Base-by-base conservation (phyloP, 306 rosid species). In the Rosa rugosa region DNA sequence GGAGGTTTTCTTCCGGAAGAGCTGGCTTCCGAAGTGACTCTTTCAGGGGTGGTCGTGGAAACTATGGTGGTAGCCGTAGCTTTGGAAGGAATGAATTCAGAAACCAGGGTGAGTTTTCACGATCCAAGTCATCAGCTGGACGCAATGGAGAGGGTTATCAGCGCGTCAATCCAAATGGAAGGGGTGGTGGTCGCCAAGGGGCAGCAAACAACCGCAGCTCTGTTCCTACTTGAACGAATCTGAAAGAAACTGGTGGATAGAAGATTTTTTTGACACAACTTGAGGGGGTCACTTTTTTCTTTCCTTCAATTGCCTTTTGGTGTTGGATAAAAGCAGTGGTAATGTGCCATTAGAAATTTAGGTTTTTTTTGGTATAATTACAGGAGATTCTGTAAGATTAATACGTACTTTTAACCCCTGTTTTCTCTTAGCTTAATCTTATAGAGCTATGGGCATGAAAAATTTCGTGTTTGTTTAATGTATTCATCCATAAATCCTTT, bases 1-100 rank as follows among this genome's bases (percentile, higher is more conserved):
- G 99, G 83, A 87, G 97, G 83, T 91, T 84, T 75, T 80, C 96
- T 79, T 83, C 98, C 1, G 98, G 94, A 77, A 85, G 97, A 93
- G 87, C 90, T 66, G 91, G 91, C 46, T 95, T 86, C 73, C 88
- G 97, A 73, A 82, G 46, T 13, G 99, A 94, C 34, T 80, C 87
- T 80, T 95, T 89, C 78, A 80, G 98, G 78, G 87, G 89, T 25
- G 88, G 89, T 25, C 90, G 96, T 40, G 92, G 92, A 56, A 91
- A 85, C 73, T 90, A 90, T 79, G 87, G 98, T 68, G 87, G 97
- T 0, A 88, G 91, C 77, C 87, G 97, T 6, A 86, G 93, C 71
- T 96, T 85, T 80, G 94, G 97, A 42, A 89, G 98, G 85, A 88
- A 73, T 5, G 99, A 96, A 65, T 91, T 83, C 88, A 90, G 93